Conservation (phyloP, 768 basidiomycete genomes). For the Mycena olivaceomarginata region DNA sequence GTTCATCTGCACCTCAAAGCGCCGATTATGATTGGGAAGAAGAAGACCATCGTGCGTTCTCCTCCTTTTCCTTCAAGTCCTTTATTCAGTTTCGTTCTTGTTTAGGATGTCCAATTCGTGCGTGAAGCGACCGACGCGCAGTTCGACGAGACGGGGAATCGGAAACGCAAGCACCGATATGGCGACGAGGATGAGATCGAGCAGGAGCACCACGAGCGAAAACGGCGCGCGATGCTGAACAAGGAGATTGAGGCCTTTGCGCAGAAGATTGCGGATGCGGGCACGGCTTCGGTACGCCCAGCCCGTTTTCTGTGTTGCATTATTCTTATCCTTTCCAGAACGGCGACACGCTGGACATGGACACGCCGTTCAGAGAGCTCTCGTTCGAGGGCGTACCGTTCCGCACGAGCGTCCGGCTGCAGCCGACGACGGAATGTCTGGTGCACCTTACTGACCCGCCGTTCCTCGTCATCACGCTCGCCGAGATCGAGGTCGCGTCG, state of each 20-base stretch:
- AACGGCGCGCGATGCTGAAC: slow-evolving; percentile 91
- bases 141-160: slow-evolving; percentile 99
- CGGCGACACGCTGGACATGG: slow-evolving; percentile 92
- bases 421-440: slow-evolving; percentile 97
- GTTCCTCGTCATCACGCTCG: slow-evolving; percentile 95
- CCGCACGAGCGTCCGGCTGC: slow-evolving; percentile 94
- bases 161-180: slow-evolving; percentile 97
- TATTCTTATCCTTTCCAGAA: slow-evolving; percentile 54
- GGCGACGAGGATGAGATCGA: slow-evolving; percentile 99
- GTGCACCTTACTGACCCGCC: slow-evolving; percentile 97
- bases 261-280: slow-evolving; percentile 92
- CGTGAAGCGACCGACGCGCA: slow-evolving; percentile 98
- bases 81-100: not conserved
- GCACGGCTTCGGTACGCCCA: slow-evolving; percentile 79
- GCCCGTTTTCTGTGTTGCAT: slow-evolving; percentile 5
- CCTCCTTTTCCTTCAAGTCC: slow-evolving; percentile 14
- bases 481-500: slow-evolving; percentile 97
- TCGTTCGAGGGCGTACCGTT: slow-evolving; percentile 98
- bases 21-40: slow-evolving; percentile 99
- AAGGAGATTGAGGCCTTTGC: slow-evolving; percentile 96
- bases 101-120: slow-evolving; percentile 97
- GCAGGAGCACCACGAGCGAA: slow-evolving; percentile 97
- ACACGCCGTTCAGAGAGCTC: slow-evolving; percentile 97
- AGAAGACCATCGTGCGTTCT: slow-evolving; percentile 90
- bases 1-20: slow-evolving; percentile 95